Conservation (phyloP, 768 basidiomycete species). For the Lactarius evosmus region DNA sequence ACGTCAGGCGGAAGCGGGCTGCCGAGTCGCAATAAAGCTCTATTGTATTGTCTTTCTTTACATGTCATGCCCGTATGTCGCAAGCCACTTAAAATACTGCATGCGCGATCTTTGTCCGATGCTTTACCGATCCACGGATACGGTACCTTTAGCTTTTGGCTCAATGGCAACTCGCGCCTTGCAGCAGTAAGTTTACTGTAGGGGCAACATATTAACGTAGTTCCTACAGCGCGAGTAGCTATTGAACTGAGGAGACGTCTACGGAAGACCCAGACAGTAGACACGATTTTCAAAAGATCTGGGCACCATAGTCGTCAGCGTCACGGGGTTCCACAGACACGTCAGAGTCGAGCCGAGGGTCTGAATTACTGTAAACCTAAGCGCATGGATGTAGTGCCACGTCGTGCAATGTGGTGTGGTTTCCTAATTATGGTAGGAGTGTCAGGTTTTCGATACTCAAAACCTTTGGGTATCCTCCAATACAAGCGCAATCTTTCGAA, state of each 20-base stretch:
- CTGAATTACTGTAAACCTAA: no score
- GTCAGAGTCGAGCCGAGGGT: background rate
- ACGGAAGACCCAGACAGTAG: no score
- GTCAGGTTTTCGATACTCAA: no score
- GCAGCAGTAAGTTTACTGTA: no score
- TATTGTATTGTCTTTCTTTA: slow-evolving; percentile 14
- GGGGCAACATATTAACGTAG: no score
- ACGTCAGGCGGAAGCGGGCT: slow-evolving; percentile 80
- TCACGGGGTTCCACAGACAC: background rate
- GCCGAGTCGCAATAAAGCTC: slow-evolving; percentile 54
- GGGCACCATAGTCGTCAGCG: background rate
- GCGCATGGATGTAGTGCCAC: no score
- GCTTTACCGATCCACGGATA: background rate
- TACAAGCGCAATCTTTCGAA: no score
- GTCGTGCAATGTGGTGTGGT: no score
- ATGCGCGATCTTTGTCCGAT: slow-evolving; percentile 9
- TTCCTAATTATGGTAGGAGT: no score
- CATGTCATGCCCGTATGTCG: slow-evolving; percentile 36
- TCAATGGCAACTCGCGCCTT: background rate
- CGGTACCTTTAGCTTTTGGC: background rate
- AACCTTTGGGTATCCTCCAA: no score
- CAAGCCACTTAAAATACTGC: slow-evolving; percentile 22
- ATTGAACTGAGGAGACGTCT: no score
- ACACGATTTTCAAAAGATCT: background rate
- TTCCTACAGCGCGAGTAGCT: background rate